These are phyloP conservation scores for Lepiota brunneoincarnata DNA, from an alignment of 768 basidiomycete species.

Conservation along the genomic window DNA sequence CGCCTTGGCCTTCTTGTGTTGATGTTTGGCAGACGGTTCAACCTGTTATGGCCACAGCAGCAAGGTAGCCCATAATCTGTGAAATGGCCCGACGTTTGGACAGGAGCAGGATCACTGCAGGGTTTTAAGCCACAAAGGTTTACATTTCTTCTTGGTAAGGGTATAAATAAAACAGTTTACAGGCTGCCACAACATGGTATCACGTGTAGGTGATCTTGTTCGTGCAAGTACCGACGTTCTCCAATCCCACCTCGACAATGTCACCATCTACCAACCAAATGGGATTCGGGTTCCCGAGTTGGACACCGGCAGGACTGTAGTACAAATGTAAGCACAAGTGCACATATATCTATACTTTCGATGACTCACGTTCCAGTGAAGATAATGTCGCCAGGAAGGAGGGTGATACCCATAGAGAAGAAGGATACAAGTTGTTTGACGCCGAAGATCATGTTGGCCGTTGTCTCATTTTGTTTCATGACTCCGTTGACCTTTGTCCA, in stretches of 20 bases:
- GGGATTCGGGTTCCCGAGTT: conserved; percentile 31
- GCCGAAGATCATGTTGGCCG: conserved; percentile 40
- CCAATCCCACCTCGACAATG: conserved; percentile 35
- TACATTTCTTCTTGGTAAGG: neutral
- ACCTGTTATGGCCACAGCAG: no score
- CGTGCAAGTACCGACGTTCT: conserved; percentile 37
- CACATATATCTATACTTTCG: neutral
- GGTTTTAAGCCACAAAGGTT: no score
- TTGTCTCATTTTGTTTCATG: conserved; percentile 35
- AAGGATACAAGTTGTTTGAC: conserved; percentile 38
- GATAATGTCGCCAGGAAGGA: conserved; percentile 40
- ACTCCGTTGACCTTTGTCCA: conserved; percentile 41
- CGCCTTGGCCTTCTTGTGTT: no score
- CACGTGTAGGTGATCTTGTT: conserved; percentile 29
- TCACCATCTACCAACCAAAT: conserved; percentile 35
- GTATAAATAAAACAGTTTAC: neutral
- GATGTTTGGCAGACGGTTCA: no score
- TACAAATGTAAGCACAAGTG: neutral
- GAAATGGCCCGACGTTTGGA: no score
- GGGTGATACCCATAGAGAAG: conserved; percentile 43
- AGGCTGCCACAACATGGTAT: neutral
- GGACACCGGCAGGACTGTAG: conserved; percentile 31
- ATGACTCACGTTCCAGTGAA: conserved; percentile 39
- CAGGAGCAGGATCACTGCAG: no score
- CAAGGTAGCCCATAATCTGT: no score